These are phyloP conservation scores for Royoungia palumana DNA, from an alignment of 768 basidiomycete genomes.

Conservation along the genomic window DNA sequence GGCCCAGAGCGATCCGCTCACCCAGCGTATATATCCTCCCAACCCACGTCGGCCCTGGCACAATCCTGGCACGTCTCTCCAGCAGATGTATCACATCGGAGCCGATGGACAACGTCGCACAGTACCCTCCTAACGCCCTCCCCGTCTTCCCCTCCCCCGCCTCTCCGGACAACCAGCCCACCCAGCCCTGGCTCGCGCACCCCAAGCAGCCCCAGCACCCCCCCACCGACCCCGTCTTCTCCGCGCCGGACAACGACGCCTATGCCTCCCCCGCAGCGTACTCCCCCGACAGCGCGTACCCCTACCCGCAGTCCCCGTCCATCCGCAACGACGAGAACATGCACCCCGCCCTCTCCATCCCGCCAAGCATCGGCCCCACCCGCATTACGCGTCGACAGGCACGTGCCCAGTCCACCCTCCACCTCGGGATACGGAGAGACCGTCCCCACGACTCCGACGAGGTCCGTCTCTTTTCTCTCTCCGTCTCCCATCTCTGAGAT, in stretches of 20 bases:
- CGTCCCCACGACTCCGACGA: conserved; percentile 28
- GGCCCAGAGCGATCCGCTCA: not conserved
- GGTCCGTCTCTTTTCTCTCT: conserved; percentile 10
- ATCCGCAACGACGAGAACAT: conserved; percentile 28
- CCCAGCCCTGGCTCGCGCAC: conserved; percentile 28
- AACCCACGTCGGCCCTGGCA: conserved; percentile 23
- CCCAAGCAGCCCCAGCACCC: conserved; percentile 17
- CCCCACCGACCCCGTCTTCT: conserved; percentile 30
- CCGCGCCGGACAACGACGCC: conserved; percentile 39
- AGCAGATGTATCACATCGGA: conserved; percentile 36
- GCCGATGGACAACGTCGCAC: conserved; percentile 37
- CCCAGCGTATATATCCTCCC: no score
- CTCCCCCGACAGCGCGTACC: conserved; percentile 28
- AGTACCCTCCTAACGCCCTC: conserved; percentile 28
- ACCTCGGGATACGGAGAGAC: conserved; percentile 33
- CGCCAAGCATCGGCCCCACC: conserved; percentile 51
- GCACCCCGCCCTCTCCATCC: conserved; percentile 30
- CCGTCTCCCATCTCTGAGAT: no score
- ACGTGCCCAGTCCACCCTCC: conserved; percentile 33
- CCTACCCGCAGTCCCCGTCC: conserved; percentile 29
- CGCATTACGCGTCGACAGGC: conserved; percentile 48
- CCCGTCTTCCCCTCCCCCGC: conserved; percentile 30
- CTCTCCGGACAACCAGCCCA: conserved; percentile 27
- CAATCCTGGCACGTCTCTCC: conserved; percentile 31
- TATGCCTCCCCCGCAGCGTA: conserved; percentile 25